A percentile compares a stretch with the other conserved stretches of the same genome.
These are phyloP conservation scores for Podochytrium sp. DNA, from an alignment of 192 early-diverging fungal genomes.

Conservation along the genomic window DNA sequence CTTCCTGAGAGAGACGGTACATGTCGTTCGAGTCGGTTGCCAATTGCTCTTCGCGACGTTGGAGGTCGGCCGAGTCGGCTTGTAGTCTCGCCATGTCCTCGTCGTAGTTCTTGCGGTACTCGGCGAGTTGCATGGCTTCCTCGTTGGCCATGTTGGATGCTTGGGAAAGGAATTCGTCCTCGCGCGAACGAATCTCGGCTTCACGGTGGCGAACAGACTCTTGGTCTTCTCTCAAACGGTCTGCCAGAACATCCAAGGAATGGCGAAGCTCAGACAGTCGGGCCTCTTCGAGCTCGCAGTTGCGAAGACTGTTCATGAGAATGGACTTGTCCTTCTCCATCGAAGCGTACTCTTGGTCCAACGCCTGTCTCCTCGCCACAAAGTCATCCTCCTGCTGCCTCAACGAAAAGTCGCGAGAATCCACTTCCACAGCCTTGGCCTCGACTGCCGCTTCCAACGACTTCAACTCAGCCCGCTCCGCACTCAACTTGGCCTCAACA, in stretches of 20 bases:
- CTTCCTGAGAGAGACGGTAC: not conserved
- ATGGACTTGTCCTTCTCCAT: not conserved
- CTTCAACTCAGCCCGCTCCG: not conserved
- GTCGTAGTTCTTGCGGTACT: conserved; percentile 17
- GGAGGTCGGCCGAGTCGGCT: not conserved
- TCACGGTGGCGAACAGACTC: conserved; percentile 11
- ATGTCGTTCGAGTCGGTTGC: not conserved
- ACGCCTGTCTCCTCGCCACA: not conserved
- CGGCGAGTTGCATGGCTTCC: conserved; percentile 18
- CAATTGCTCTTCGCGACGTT: conserved; percentile 7
- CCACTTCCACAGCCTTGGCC: not conserved
- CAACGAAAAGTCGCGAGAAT: not conserved
- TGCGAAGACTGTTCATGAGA: not conserved
- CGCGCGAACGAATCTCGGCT: conserved; percentile 17
- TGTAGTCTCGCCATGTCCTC: not conserved
- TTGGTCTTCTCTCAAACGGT: conserved; percentile 4
- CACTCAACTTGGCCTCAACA: not conserved
- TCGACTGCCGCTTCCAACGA: not conserved
- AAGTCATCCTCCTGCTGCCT: not conserved
- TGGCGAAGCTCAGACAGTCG: not conserved
- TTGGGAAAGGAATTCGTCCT: conserved; percentile 25
- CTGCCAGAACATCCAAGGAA: not conserved
- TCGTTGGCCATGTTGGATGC: conserved; percentile 17
- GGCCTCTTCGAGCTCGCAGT: not conserved
- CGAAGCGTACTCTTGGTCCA: not conserved